phyloP scores from a whole-genome alignment of 1,284 basidiomycete species.

The Puccinia hordei region DNA sequence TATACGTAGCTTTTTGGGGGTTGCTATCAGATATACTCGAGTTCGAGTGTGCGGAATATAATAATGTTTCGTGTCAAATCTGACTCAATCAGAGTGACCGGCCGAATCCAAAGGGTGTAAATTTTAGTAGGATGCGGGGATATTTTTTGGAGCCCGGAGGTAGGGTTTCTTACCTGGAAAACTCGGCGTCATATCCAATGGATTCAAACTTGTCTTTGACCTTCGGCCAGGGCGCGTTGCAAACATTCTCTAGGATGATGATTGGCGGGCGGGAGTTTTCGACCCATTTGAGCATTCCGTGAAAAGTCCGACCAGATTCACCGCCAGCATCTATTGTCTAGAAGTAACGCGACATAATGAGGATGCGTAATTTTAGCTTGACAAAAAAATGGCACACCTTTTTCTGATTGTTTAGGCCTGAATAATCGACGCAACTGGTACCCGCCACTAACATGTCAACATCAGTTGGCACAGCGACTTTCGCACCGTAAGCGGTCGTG shows the following conservation, averaged over 20 bases:
- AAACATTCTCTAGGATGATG: constrained; percentile 92
- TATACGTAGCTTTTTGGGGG: constrained; percentile 55
- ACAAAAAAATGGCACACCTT: constrained; percentile 65
- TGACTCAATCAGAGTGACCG: constrained; percentile 52
- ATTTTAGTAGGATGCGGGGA: neutral
- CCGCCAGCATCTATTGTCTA: constrained; percentile 56
- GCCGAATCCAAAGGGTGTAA: neutral
- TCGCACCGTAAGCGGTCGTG: constrained; percentile 85
- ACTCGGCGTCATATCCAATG: constrained; percentile 75
- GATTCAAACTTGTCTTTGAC: constrained; percentile 76
- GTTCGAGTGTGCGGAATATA: constrained; percentile 94
- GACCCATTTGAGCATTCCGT: constrained; percentile 86
- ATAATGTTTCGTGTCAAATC: constrained; percentile 85
- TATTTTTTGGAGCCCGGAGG: neutral
- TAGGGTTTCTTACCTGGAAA: constrained; percentile 61
- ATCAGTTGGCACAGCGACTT: constrained; percentile 81
- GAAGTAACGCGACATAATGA: neutral
- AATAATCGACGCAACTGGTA: constrained; percentile 95
- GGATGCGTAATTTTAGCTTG: neutral
- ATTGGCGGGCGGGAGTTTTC: constrained; percentile 80
- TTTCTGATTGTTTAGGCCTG: constrained; percentile 88
- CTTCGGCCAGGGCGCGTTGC: constrained; percentile 80
- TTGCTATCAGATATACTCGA: constrained; percentile 66
- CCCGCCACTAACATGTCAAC: constrained; percentile 80
- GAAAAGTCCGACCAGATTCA: constrained; percentile 58